Conservation (phyloP, 2,329 filamentous ascomycete genomes). For the Aspergillus glaucus region DNA sequence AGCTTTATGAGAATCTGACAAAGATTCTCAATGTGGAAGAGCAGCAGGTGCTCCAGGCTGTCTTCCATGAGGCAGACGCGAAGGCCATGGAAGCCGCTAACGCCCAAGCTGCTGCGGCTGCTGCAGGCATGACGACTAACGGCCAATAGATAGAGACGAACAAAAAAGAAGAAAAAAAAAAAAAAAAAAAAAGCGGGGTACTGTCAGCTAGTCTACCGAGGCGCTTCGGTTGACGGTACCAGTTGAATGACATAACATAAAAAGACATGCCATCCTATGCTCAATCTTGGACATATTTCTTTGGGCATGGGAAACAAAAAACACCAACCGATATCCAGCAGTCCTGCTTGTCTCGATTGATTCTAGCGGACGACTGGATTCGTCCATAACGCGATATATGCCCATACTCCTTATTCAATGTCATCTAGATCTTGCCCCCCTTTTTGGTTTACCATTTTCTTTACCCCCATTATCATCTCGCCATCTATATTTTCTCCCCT, state of each 20-base stretch:
- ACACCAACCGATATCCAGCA: not conserved
- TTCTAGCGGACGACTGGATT: slow-evolving; percentile 6
- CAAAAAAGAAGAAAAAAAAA: not conserved
- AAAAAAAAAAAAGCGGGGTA: not conserved
- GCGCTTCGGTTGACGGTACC: not conserved
- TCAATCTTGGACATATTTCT: not conserved
- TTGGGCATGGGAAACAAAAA: not conserved
- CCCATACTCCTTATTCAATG: slow-evolving; percentile 22
- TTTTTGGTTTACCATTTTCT: slow-evolving; percentile 14
- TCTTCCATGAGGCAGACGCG: slow-evolving; percentile 64
- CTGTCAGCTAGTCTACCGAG: not conserved
- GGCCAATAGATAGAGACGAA: slow-evolving; percentile 4
- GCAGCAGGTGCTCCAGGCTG: slow-evolving; percentile 70
- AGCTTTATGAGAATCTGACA: slow-evolving; percentile 76
- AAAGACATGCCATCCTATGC: not conserved
- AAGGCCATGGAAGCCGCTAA: slow-evolving; percentile 41
- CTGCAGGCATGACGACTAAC: slow-evolving; percentile 25
- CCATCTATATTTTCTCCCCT: slow-evolving; percentile 9
- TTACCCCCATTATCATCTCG: slow-evolving; percentile 8
- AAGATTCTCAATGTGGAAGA: slow-evolving; percentile 74
- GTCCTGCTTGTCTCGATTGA: not conserved
- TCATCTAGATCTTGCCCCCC: slow-evolving; percentile 12
- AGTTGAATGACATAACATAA: not conserved
- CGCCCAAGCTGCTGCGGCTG: slow-evolving; percentile 31
- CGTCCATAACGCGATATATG: slow-evolving; percentile 21